These are phyloP conservation scores for Plasmodium ovale DNA, from an alignment of 169 alveolate genomes.

Conservation along the genomic window DNA sequence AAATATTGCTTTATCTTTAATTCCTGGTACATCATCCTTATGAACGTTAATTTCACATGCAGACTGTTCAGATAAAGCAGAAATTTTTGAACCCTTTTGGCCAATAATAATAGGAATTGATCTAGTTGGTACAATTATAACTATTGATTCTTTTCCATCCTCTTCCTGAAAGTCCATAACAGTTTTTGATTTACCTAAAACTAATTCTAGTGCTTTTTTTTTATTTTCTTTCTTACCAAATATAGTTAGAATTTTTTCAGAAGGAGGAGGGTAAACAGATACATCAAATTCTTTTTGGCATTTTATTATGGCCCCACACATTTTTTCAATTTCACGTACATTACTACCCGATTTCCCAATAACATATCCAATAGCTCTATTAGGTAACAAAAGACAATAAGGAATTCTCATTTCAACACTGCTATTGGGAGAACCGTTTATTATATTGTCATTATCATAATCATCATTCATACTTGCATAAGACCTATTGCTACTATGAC, in stretches of 20 bases:
- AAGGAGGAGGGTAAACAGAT: slow-evolving; percentile 63
- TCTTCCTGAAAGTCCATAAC: slow-evolving; percentile 77
- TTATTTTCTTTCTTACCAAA: slow-evolving; percentile 72
- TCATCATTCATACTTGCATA: slow-evolving; percentile 50
- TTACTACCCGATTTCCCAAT: slow-evolving; percentile 71
- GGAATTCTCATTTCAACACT: slow-evolving; percentile 63
- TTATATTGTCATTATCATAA: slow-evolving; percentile 12
- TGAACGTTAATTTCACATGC: slow-evolving; percentile 64
- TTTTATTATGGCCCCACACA: slow-evolving; percentile 63
- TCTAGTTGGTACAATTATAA: slow-evolving; percentile 70
- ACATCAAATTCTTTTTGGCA: slow-evolving; percentile 73
- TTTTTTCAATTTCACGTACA: slow-evolving; percentile 74
- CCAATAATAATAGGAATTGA: slow-evolving; percentile 69
- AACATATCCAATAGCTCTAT: slow-evolving; percentile 70
- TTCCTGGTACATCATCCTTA: slow-evolving; percentile 75
- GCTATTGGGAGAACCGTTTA: neutral
- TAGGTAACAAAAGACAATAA: slow-evolving; percentile 51
- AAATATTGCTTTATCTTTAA: slow-evolving; percentile 70
- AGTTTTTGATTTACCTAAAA: slow-evolving; percentile 54
- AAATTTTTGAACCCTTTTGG: slow-evolving; percentile 69
- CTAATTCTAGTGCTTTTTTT: slow-evolving; percentile 69
- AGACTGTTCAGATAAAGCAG: slow-evolving; percentile 55
- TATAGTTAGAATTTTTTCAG: slow-evolving; percentile 58
- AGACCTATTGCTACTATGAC: slow-evolving; percentile 56
- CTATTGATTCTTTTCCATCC: slow-evolving; percentile 71